These are phyloP conservation scores for Lineolata rhizophorae DNA, from an alignment of 495 filamentous ascomycete species.

Conservation along the genomic window DNA sequence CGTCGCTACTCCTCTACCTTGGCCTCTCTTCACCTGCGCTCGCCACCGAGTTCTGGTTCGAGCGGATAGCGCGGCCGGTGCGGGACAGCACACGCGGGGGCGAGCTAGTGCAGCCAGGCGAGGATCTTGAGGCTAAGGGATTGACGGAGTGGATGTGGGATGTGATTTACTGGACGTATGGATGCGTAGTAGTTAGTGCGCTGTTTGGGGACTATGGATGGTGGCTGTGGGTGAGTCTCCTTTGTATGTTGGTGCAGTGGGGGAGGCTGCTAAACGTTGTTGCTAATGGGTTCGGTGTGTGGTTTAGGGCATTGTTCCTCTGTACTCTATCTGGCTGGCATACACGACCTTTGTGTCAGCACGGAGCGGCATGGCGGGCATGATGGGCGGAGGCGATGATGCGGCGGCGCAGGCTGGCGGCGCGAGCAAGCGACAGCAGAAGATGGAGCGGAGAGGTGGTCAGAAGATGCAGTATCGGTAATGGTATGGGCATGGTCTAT, in stretches of 20 bases:
- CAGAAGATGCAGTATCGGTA: too few relatives aligned
- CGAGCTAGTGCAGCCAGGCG: conserved; percentile 52
- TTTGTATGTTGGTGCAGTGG: background rate
- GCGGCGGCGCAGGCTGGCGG: conserved; percentile 5
- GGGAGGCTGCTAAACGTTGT: background rate
- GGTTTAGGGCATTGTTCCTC: conserved; percentile 12
- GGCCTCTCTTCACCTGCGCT: conserved; percentile 52
- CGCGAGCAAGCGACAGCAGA: conserved; percentile 17
- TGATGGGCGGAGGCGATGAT: conserved; percentile 10
- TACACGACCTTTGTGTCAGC: conserved; percentile 16
- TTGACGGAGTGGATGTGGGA: conserved; percentile 98
- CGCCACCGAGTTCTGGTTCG: conserved; percentile 60
- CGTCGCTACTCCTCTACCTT: conserved; percentile 47
- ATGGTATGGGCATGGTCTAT: too few relatives aligned
- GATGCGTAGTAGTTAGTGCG: conserved; percentile 19
- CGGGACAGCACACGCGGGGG: conserved; percentile 12
- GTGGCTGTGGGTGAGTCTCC: conserved; percentile 12
- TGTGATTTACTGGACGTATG: conserved; percentile 64
- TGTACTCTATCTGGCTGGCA: conserved; percentile 14
- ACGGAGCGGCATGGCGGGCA: conserved; percentile 11
- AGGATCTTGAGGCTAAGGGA: conserved; percentile 73
- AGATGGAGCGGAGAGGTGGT: too few relatives aligned
- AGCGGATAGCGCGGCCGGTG: conserved; percentile 53
- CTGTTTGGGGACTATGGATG: conserved; percentile 19
- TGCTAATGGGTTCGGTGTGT: background rate